These are phyloP conservation scores for Wickerhamomyces sp. DNA, from an alignment of 1,139 yeast genomes.

Conservation along the genomic window DNA sequence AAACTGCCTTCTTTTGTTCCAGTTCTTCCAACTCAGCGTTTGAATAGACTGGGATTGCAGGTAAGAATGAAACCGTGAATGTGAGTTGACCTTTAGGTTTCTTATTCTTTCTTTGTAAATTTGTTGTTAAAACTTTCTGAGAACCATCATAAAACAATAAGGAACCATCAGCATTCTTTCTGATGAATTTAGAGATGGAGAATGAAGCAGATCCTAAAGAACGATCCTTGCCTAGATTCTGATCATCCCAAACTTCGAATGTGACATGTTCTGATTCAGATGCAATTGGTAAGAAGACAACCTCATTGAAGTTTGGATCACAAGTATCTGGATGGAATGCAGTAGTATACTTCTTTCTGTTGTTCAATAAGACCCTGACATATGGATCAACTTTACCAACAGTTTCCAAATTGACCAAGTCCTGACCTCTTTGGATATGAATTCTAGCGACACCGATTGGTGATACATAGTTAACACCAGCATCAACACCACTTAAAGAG, in stretches of 20 bases:
- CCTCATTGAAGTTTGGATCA: conserved; percentile 54
- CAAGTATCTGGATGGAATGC: conserved; percentile 48
- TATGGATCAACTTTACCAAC: conserved; percentile 76
- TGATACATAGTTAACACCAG: conserved; percentile 41
- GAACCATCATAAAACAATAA: conserved; percentile 50
- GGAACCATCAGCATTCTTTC: conserved; percentile 41
- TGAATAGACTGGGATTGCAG: conserved; percentile 58
- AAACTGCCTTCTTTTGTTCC: conserved; percentile 34
- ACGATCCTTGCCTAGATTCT: conserved; percentile 58
- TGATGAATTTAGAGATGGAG: conserved; percentile 44
- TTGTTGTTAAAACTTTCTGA: conserved; percentile 35
- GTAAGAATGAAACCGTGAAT: conserved; percentile 60
- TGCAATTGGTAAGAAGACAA: conserved; percentile 57
- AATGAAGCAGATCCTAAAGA: conserved; percentile 55
- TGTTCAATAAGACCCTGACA: conserved; percentile 52
- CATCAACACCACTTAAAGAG: conserved; percentile 45
- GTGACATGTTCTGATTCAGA: conserved; percentile 56
- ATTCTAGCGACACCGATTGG: conserved; percentile 66
- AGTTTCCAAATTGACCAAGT: conserved; percentile 54
- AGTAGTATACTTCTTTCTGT: conserved; percentile 53
- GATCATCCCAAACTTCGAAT: conserved; percentile 61
- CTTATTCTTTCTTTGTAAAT: conserved; percentile 40
- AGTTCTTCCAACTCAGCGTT: conserved; percentile 47
- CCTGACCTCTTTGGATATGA: conserved; percentile 49
- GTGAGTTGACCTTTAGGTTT: conserved; percentile 41